Evolutionary conservation across 2,329 filamentous ascomycete species (phyloP).

Genomic region (Fusarium sulawesiense): DNA sequence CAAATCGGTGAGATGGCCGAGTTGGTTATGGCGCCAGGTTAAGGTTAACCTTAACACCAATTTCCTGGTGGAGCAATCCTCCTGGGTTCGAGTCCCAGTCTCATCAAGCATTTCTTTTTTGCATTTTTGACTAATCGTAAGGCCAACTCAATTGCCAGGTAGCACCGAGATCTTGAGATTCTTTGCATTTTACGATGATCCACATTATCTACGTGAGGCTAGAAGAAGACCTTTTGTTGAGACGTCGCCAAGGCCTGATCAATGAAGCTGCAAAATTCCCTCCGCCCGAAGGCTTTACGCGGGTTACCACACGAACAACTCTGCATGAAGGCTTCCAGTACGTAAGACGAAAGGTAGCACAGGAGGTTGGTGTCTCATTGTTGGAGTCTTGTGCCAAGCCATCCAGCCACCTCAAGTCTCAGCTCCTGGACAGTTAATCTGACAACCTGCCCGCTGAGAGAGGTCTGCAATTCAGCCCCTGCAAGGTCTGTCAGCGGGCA

Average conservation of each 20-base stretch:
- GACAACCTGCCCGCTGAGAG: neutral
- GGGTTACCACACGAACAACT: too few relatives aligned
- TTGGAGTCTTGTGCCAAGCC: neutral
- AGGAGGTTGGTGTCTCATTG: neutral
- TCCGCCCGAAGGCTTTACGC: neutral
- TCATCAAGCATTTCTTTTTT: conserved; percentile 21
- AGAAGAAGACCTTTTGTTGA: neutral
- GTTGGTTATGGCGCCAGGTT: conserved; percentile 38
- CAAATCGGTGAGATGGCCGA: conserved; percentile 33
- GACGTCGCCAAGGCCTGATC: neutral
- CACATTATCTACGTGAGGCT: too few relatives aligned
- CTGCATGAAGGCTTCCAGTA: too few relatives aligned
- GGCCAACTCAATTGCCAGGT: neutral
- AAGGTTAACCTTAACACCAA: conserved; percentile 36
- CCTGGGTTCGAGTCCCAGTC: conserved; percentile 37
- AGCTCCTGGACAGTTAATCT: neutral
- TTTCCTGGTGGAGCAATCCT: conserved; percentile 37
- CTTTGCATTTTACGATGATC: neutral
- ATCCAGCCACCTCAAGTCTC: conserved; percentile 3
- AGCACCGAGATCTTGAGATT: neutral
- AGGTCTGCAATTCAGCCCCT: neutral
- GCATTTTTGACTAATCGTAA: neutral
- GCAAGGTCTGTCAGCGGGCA: neutral
- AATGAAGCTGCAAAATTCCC: neutral
- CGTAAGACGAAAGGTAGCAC: neutral